Evolutionary conservation across 768 basidiomycete species (phyloP).

Genomic region (Clathrus columnatus): DNA sequence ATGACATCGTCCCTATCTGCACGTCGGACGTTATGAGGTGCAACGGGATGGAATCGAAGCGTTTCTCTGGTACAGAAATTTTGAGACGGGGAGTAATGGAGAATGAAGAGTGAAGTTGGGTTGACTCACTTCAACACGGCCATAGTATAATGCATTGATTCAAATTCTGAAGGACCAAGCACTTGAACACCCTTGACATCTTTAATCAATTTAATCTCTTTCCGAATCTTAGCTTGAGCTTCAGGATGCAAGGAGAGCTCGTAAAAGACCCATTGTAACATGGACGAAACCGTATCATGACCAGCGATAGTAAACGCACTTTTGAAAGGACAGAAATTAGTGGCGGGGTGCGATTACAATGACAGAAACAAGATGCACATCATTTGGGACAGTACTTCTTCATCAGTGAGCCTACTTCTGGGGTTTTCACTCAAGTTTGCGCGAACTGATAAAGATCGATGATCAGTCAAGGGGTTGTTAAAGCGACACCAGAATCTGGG

Average conservation of each 20-base stretch:
- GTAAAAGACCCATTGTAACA: constrained; percentile 34
- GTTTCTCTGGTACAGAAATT: constrained; percentile 35
- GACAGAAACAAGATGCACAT: background rate
- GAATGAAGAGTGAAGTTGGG: background rate
- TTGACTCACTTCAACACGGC: constrained; percentile 27
- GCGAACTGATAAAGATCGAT: background rate
- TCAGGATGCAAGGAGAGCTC: constrained; percentile 29
- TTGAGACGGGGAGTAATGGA: background rate
- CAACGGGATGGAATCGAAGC: constrained; percentile 26
- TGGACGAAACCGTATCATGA: constrained; percentile 40
- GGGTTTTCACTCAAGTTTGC: background rate
- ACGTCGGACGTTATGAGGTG: constrained; percentile 18
- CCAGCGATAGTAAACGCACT: constrained; percentile 44
- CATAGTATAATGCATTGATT: constrained; percentile 33
- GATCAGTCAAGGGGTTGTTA: no score
- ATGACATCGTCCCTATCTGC: constrained; percentile 36
- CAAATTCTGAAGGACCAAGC: constrained; percentile 30
- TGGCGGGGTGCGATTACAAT: background rate
- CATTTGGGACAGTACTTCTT: constrained; percentile 1
- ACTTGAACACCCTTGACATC: constrained; percentile 15
- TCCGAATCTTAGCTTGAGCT: constrained; percentile 30
- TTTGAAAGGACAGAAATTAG: background rate
- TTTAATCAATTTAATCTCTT: constrained; percentile 25
- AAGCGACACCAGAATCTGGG: background rate
- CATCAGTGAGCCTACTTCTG: background rate